A percentile compares a stretch with the other conserved stretches of the same genome.
These are phyloP conservation scores for Euptelea pleiosperma DNA, from an alignment of 164 flowering plant species.

Conservation along the genomic window DNA sequence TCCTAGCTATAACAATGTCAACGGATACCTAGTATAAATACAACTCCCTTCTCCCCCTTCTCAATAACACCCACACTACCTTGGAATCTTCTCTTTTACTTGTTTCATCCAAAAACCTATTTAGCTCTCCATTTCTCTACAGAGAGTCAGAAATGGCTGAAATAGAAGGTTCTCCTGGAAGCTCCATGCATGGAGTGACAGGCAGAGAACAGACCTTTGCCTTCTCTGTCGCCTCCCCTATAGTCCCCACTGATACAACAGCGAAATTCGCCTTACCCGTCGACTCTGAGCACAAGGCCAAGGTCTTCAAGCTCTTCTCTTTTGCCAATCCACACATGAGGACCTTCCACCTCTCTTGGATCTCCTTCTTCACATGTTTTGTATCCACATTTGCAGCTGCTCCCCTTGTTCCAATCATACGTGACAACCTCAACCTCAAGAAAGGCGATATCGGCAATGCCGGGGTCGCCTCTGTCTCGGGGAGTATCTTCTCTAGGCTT, in stretches of 20 bases:
- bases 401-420: slow-evolving; percentile 80
- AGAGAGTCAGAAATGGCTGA: slow-evolving; percentile 25
- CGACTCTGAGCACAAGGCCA: slow-evolving; percentile 78
- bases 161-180: slow-evolving; percentile 34
- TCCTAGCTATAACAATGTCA: slow-evolving; percentile 8
- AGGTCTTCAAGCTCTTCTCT: slow-evolving; percentile 50
- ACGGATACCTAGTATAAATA: slow-evolving; percentile 13
- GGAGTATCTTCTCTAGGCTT: slow-evolving; percentile 70
- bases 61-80: slow-evolving; percentile 1
- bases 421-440: slow-evolving; percentile 69
- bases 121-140: too few species aligned
- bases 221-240: slow-evolving; percentile 33
- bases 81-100: too few species aligned
- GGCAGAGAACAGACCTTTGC: slow-evolving; percentile 33
- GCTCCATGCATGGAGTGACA: slow-evolving; percentile 53
- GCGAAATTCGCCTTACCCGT: slow-evolving; percentile 54
- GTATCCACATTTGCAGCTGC: slow-evolving; percentile 85
- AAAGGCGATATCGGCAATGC: slow-evolving; percentile 68
- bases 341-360: slow-evolving; percentile 75
- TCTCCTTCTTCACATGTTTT: slow-evolving; percentile 79
- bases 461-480: slow-evolving; percentile 77
- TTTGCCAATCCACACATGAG: slow-evolving; percentile 75
- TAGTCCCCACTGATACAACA: slow-evolving; percentile 28
- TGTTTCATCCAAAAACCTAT: too few species aligned
- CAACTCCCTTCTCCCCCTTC: not conserved